Evolutionary conservation across 371 early-diverging fungal species (phyloP).

Genomic region (Mucor velutinosus): DNA sequence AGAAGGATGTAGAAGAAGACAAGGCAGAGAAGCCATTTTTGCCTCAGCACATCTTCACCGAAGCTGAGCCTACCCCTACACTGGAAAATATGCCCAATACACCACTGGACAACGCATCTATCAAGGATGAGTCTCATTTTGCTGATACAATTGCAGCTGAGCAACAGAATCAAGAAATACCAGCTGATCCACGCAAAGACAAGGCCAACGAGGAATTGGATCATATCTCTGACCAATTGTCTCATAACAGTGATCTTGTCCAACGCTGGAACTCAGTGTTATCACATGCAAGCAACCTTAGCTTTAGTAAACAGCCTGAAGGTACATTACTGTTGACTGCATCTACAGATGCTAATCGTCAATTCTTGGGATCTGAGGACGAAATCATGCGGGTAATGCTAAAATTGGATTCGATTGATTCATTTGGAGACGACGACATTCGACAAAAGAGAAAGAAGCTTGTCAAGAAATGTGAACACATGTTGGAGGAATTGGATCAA

Average conservation of each 20-base stretch:
- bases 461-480: constrained; percentile 33
- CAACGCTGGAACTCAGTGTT: constrained; percentile 9
- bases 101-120: constrained; percentile 1
- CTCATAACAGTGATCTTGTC: constrained; percentile 5
- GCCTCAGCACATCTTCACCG: constrained; percentile 26
- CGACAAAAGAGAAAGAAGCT: constrained; percentile 31
- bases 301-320: constrained; percentile 13
- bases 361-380: constrained; percentile 32
- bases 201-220: constrained; percentile 3
- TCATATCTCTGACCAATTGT: background rate
- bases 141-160: constrained; percentile 22
- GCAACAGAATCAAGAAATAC: constrained; percentile 5
- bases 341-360: constrained; percentile 22
- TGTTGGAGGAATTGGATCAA: constrained; percentile 39
- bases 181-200: constrained; percentile 7
- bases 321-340: constrained; percentile 25
- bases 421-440: constrained; percentile 35
- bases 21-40: constrained; percentile 9
- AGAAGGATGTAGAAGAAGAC: background rate
- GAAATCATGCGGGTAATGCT: constrained; percentile 34
- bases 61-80: constrained; percentile 33
- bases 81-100: constrained; percentile 11
- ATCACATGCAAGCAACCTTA: background rate
- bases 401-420: constrained; percentile 39
- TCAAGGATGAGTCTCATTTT: constrained; percentile 13